These are phyloP conservation scores for Pseudogymnoascus sp. DNA, from an alignment of 2,329 filamentous ascomycete genomes.

Conservation along the genomic window DNA sequence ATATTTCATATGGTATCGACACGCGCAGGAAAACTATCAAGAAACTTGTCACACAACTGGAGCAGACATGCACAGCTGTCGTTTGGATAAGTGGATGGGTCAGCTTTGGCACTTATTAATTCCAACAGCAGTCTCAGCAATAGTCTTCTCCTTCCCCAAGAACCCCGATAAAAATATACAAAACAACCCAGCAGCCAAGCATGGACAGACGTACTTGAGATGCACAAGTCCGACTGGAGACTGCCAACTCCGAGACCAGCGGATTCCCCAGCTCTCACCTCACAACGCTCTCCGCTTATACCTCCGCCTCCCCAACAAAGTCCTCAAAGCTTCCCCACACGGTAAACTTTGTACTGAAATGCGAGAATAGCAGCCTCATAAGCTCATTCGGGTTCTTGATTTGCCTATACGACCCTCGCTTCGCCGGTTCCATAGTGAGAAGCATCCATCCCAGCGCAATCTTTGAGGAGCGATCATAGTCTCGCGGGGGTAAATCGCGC, in stretches of 20 bases:
- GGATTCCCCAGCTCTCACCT: background rate
- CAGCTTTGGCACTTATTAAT: background rate
- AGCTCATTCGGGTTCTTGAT: slow-evolving; percentile 2
- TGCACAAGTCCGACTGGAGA: background rate
- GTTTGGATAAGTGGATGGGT: background rate
- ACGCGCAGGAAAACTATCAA: background rate
- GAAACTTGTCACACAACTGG: background rate
- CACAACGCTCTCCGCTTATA: background rate
- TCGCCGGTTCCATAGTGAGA: background rate
- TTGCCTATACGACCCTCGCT: background rate
- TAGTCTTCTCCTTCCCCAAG: background rate
- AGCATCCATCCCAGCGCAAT: slow-evolving; percentile 2
- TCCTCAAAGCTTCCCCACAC: slow-evolving; percentile 3
- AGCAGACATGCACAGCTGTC: background rate
- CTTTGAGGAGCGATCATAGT: background rate
- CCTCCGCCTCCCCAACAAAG: background rate
- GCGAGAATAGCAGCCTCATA: background rate
- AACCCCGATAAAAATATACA: background rate
- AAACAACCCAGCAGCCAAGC: background rate
- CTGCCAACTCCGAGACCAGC: background rate
- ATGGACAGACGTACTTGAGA: background rate
- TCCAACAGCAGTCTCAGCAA: background rate
- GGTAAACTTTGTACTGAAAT: slow-evolving; percentile 1
- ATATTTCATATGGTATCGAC: background rate
- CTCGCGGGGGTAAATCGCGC: background rate